Percentiles rank a stretch among this genome's conserved stretches.
These are phyloP conservation scores for Yamagishiella unicocca DNA, from an alignment of 139 green algal genomes.

Conservation along the genomic window DNA sequence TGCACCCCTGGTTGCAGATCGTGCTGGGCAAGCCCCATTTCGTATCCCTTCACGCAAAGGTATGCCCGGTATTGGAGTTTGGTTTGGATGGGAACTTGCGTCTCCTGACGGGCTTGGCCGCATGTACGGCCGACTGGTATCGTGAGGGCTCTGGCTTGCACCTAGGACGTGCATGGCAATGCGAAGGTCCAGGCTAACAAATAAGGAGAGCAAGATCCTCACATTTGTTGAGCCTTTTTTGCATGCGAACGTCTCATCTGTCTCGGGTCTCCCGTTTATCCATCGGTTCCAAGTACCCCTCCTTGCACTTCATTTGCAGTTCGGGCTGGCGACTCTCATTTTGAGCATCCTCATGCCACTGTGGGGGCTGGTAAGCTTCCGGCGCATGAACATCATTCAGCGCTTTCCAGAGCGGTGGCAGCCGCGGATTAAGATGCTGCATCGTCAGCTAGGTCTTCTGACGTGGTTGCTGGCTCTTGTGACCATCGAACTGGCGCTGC, in stretches of 20 bases:
- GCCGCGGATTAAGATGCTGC: conserved; percentile 64
- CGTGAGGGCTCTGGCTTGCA: too few relatives aligned
- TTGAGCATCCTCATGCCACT: conserved; percentile 60
- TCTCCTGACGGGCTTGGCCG: too few relatives aligned
- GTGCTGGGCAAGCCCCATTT: conserved; percentile 58
- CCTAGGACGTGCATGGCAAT: too few relatives aligned
- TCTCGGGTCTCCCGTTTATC: too few relatives aligned
- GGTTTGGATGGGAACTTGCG: too few relatives aligned
- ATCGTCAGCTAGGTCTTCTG: conserved; percentile 57
- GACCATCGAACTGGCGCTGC: conserved; percentile 72
- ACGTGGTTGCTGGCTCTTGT: conserved; percentile 69
- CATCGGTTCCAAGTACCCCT: too few relatives aligned
- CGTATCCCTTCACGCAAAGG: conserved; percentile 57
- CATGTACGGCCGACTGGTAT: too few relatives aligned
- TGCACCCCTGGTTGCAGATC: conserved; percentile 31
- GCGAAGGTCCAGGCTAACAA: too few relatives aligned
- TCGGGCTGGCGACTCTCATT: conserved; percentile 63
- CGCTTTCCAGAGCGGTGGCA: conserved; percentile 66
- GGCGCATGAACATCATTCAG: conserved; percentile 64
- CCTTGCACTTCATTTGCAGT: too few relatives aligned
- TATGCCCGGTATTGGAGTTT: not conserved
- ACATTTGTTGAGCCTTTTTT: too few relatives aligned
- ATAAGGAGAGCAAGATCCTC: too few relatives aligned
- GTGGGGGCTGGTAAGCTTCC: conserved; percentile 69
- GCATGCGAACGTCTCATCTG: too few relatives aligned